A percentile compares a stretch with the other conserved stretches of the same genome.
Evolutionary conservation across 2,329 filamentous ascomycete species (phyloP).

Genomic region (Monosporascus sp.): DNA sequence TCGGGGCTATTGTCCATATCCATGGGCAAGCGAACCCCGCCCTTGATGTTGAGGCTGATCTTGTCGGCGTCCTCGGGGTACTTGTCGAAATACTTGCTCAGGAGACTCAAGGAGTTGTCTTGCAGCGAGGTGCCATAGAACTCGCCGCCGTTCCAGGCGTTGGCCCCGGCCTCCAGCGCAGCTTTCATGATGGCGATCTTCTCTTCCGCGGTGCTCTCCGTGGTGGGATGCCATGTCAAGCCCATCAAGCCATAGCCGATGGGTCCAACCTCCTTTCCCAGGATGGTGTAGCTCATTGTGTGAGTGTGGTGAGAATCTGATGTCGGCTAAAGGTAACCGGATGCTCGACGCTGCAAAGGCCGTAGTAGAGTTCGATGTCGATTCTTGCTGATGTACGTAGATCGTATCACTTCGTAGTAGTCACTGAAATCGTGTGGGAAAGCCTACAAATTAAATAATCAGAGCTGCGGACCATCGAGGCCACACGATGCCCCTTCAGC

Average conservation of each 20-base stretch:
- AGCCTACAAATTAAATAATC: no score
- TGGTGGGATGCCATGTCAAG: conserved; percentile 43
- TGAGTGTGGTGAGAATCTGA: no score
- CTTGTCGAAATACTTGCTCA: conserved; percentile 46
- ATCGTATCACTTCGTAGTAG: no score
- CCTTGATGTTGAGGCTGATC: conserved; percentile 49
- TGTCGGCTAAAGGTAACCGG: no score
- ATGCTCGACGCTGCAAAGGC: no score
- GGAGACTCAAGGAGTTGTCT: conserved; percentile 42
- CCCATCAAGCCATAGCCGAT: conserved; percentile 31
- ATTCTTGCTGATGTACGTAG: no score
- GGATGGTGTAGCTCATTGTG: conserved; percentile 10
- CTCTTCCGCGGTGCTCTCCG: conserved; percentile 22
- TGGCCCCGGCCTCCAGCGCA: conserved; percentile 27
- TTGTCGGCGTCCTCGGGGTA: conserved; percentile 48
- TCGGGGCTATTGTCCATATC: conserved; percentile 30
- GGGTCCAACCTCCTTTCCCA: conserved; percentile 8
- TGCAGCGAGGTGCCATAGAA: conserved; percentile 43
- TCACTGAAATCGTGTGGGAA: no score
- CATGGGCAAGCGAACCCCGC: conserved; percentile 30
- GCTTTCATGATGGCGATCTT: conserved; percentile 40
- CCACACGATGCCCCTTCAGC: no score
- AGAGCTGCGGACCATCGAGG: no score
- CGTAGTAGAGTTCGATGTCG: no score
- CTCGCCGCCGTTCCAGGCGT: conserved; percentile 45